Evolutionary conservation across 371 early-diverging fungal species (phyloP), one percentile per base, ranked within the genome.

Genomic region (Rhizopus sp.): DNA sequence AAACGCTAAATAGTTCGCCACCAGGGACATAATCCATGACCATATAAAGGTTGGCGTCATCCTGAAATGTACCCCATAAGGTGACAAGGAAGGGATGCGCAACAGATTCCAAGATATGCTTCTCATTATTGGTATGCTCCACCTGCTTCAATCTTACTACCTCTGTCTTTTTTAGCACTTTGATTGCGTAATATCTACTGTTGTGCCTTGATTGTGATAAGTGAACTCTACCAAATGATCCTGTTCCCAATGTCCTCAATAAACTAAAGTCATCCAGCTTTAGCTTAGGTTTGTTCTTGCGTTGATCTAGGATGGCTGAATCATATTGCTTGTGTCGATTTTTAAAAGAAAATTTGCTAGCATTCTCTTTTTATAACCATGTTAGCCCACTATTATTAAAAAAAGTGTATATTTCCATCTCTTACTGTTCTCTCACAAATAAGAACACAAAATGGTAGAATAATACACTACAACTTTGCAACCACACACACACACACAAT

Each of bases 161-260:
- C 64, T 97, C 95, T 10, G 89, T 67, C 73, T 97, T 99, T 54
- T 91, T 90, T 51, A 99, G 82, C 3, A 97, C 95, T 73, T 99
- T 99, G 83, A 99, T 92, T 1, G 99, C 99, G 70, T 93, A 96
- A 80, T 87, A 94, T 37, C 88, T 83, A 23, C 80, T 83, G 51
- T 88, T 92, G 59, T 77, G 75, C 56, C 87, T 85, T 48, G 85
- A 84, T 50, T 84, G 87, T 15, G 91, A 94, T 23, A 99, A 82
- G 73, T 94, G 96, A 45, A 99, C 99, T 17, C 98, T 91, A 17
- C 99, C 99, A 83, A 99, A 99, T 7, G 99, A 95, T 9, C 99
- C 99, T 0, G 97, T 97, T 9, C 99, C 99, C 30, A 99, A 62
- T 13, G 93, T 92, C 33, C 91, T 83, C 50, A 84, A 75, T 55